Base-by-base conservation (phyloP, 2,329 filamentous ascomycete genomes). In the Venturia pyrina region DNA sequence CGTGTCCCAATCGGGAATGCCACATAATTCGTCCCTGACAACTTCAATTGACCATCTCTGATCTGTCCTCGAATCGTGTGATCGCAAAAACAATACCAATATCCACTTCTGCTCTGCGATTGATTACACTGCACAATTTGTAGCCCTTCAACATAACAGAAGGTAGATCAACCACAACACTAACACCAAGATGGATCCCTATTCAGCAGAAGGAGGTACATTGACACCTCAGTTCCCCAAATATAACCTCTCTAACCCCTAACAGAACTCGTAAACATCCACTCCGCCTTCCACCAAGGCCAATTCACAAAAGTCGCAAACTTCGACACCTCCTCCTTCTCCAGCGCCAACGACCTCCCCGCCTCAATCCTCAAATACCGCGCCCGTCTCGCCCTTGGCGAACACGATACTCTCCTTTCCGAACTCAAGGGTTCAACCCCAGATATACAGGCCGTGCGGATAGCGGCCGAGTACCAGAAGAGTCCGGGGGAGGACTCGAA, bases 251-350 rank as follows among this genome's bases (percentile, higher is more conserved):
- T 34, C 62, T 53, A 28, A 48, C 17, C n/a, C 7, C 6, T 32
- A 1, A 28, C 19, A 65, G 85, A 88, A 77, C 84, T 88, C 72
- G 82, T 87, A 73, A 87, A 86, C 79, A 85, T 87, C 74, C 84
- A 86, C 79, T 86, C 83, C 72, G 83, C 85, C 74, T 87, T 87
- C 79, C 82, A 86, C 77, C 84, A 86, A 77, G 92, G 90, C 74
- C 93, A 96, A 81, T 96, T 91, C 83, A 85, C 90, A 74, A 83
- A 88, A 74, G 93, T 96, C 69, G 78, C 96, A 77, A 89, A 95
- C 79, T 96, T 92, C 79, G 89, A 96, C 77, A 89, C 87, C 56
- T 87, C 89, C 6, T 82, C 87, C 67, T 89, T 98, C 73, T 95
- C 90, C 57, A 71, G 87, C 69, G 86, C 89, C 72, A 97, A 97